phyloP scores from a whole-genome alignment of 495 filamentous ascomycete species.

The Chaetomidium leptoderma region DNA sequence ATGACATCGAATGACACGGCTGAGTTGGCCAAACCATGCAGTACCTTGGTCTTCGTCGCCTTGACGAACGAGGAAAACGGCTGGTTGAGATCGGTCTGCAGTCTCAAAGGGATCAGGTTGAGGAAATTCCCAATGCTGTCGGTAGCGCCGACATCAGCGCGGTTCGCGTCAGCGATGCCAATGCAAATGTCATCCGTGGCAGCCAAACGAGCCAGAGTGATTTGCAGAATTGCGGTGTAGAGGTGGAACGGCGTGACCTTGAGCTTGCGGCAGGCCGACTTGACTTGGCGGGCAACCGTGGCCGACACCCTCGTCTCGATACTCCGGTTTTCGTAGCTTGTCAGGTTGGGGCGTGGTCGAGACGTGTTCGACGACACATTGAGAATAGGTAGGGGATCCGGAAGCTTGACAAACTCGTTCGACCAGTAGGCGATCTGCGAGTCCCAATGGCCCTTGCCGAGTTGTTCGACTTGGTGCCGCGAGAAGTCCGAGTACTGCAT shows the following conservation, averaged over 20 bases:
- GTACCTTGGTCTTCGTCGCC: conserved; percentile 9
- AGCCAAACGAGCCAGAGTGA: not conserved
- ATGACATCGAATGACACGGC: conserved; percentile 34
- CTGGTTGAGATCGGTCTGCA: not conserved
- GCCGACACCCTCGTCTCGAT: too few species aligned
- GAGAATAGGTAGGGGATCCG: too few species aligned
- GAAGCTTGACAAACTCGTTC: too few species aligned
- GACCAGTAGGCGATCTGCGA: too few species aligned
- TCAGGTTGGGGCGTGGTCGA: too few species aligned
- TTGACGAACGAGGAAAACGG: conserved; percentile 18
- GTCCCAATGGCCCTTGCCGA: too few species aligned
- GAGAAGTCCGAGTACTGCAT: too few species aligned
- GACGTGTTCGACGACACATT: too few species aligned
- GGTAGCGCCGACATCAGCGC: conserved; percentile 22
- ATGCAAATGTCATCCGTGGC: conserved; percentile 27
- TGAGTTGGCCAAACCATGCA: conserved; percentile 25
- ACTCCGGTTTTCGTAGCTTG: too few species aligned
- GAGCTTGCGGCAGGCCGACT: too few species aligned
- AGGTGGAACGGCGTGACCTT: not conserved
- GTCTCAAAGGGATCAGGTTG: conserved; percentile 49
- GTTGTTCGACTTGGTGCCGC: too few species aligned
- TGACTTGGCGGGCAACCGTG: too few species aligned
- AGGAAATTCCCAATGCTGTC: conserved; percentile 42
- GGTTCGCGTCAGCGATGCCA: conserved; percentile 41
- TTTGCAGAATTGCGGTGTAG: not conserved